Percentiles rank a stretch among this genome's conserved stretches.
phyloP scores from a whole-genome alignment of 106 monocot species.

The Platanthera zijinensis region DNA sequence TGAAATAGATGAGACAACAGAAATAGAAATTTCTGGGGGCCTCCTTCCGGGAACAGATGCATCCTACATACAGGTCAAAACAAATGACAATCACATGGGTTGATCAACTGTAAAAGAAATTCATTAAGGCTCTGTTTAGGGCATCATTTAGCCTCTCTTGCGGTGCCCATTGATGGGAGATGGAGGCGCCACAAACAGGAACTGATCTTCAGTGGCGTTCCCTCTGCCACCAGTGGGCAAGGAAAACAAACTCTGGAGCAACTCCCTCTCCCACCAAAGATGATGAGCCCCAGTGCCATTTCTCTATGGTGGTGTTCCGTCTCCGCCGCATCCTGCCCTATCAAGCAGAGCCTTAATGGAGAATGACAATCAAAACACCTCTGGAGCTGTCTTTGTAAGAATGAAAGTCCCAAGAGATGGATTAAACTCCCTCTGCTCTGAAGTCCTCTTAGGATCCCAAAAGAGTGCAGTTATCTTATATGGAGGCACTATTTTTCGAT shows the following conservation, averaged over 20 bases:
- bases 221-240: no score
- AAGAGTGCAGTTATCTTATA: conserved; percentile 59
- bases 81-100: background rate
- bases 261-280: no score
- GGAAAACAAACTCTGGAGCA: no score
- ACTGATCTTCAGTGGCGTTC: no score
- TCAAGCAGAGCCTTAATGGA: background rate
- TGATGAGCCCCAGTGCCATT: no score
- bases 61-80: conserved; percentile 28
- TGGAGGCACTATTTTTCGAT: background rate
- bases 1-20: conserved; percentile 66
- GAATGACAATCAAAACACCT: conserved; percentile 32
- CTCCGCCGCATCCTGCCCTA: no score
- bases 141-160: no score
- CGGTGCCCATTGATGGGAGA: no score
- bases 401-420: conserved; percentile 49
- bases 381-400: conserved; percentile 36
- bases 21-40: conserved; percentile 39
- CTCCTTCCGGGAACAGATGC: conserved; percentile 11
- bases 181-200: no score
- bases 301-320: no score
- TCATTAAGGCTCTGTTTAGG: no score
- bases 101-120: background rate
- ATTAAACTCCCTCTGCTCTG: conserved; percentile 23
- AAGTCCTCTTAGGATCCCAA: conserved; percentile 56